These are phyloP conservation scores for Candida jianshihensis DNA, from an alignment of 805 yeast genomes.

Conservation along the genomic window DNA sequence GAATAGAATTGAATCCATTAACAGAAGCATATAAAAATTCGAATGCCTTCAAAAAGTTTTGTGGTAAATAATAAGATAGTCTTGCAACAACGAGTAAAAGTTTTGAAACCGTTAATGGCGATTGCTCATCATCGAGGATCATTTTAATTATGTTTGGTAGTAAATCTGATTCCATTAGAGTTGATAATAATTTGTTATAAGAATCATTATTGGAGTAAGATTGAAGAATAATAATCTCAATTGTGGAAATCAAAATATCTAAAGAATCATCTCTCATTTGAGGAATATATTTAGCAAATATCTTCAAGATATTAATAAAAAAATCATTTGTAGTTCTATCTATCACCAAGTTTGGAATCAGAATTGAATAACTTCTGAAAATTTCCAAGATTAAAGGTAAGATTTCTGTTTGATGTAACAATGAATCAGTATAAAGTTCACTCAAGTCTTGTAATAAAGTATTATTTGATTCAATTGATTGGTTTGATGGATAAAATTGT, in stretches of 20 bases:
- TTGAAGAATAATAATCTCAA: constrained; percentile 40
- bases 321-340: constrained; percentile 29
- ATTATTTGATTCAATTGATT: constrained; percentile 7
- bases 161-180: constrained; percentile 22
- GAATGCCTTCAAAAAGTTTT: constrained; percentile 19
- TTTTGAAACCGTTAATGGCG: constrained; percentile 26
- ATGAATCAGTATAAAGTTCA: constrained; percentile 43
- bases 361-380: constrained; percentile 52
- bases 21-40: constrained; percentile 24
- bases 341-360: constrained; percentile 34
- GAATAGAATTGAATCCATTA: constrained; percentile 17
- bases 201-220: constrained; percentile 14
- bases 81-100: constrained; percentile 30
- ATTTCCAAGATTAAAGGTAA: constrained; percentile 57
- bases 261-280: constrained; percentile 68
- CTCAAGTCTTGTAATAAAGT: constrained; percentile 14
- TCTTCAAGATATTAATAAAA: constrained; percentile 34
- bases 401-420: constrained; percentile 68
- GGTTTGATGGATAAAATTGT: constrained; percentile 45
- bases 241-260: constrained; percentile 43
- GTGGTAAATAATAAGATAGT: constrained; percentile 27
- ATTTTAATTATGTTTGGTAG: constrained; percentile 23
- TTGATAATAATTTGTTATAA: constrained; percentile 13
- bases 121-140: constrained; percentile 24
- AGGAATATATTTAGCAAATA: constrained; percentile 46